These are phyloP conservation scores for Xylaria sp. DNA, from an alignment of 2,329 filamentous ascomycete species.

Conservation along the genomic window DNA sequence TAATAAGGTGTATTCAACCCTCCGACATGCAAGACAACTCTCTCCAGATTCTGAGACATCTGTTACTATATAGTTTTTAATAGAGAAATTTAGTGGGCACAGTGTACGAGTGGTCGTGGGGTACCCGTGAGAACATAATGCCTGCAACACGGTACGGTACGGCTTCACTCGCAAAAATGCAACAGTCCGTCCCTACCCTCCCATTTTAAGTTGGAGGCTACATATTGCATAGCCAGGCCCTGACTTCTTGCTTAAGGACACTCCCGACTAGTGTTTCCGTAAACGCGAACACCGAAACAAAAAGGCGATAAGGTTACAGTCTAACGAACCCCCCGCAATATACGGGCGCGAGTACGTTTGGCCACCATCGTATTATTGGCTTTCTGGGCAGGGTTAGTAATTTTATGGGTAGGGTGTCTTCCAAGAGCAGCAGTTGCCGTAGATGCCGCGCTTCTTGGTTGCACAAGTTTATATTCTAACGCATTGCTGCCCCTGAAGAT, in stretches of 20 bases:
- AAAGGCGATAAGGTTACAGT: not conserved
- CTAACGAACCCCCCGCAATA: not conserved
- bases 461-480: not conserved
- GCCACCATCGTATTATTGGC: not conserved
- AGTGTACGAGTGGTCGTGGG: not conserved
- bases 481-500: not conserved
- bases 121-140: not conserved
- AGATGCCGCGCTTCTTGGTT: not conserved
- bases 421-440: not conserved
- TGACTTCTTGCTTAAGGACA: not conserved
- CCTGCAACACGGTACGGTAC: not conserved
- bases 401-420: conserved; percentile 28
- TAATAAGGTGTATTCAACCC: not conserved
- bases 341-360: not conserved
- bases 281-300: not conserved
- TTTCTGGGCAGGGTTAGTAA: conserved; percentile 2
- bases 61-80: not conserved
- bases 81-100: not conserved
- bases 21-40: not conserved
- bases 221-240: not conserved
- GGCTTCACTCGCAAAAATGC: not conserved
- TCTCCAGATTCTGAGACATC: not conserved
- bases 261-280: not conserved
- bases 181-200: not conserved
- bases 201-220: not conserved